Evolutionary conservation across 805 yeast species (phyloP), one percentile per base, ranked within the genome.

Genomic region (Metschnikowia proteae): DNA sequence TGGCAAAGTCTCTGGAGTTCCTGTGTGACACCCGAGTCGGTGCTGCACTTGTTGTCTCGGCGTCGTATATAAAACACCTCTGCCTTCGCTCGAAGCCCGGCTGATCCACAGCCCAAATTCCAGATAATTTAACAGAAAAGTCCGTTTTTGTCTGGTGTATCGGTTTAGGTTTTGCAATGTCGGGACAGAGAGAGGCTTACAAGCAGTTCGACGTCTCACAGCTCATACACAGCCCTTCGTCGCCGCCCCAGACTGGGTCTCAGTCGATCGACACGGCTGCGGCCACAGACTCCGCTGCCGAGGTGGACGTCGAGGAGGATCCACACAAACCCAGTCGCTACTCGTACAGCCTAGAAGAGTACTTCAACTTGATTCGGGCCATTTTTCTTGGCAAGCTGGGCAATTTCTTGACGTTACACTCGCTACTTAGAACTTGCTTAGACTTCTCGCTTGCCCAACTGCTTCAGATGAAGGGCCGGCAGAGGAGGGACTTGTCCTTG

Each of bases 371-470:
- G 38, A 34, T 34, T 7, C 23, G 33, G 6, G 25, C 38, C 17
- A 33, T 33, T 23, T 7, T 42, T 34, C 38, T 33, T 10, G 38
- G 45, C 1, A 34, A 32, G 11, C 38, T 34, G 38, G 45, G 38
- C 31, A 42, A 31, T 22, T 42, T 29, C 34, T 46, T 58, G 26
- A 56, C 58, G 29, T 42, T 55, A 27, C 68, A 66, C 38, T 54
- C 54, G 35, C 37, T 55, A 8, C 47, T 61, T 8, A 50, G 68
- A 34, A 63, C 68, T 10, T 50, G 63, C 10, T 59, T 58, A 23
- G 68, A 66, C 45, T 61, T 64, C 39, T 45, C 58, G 31, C 48
- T 66, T 32, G 48, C 63, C 5, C 66, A 63, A 42, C 38, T 48
- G 4, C 54, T 63, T 13, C 43, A 40, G 11, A 40, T 66, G 33